Conservation (phyloP, 1,139 yeast genomes). For the Geotrichum bryndzae region DNA sequence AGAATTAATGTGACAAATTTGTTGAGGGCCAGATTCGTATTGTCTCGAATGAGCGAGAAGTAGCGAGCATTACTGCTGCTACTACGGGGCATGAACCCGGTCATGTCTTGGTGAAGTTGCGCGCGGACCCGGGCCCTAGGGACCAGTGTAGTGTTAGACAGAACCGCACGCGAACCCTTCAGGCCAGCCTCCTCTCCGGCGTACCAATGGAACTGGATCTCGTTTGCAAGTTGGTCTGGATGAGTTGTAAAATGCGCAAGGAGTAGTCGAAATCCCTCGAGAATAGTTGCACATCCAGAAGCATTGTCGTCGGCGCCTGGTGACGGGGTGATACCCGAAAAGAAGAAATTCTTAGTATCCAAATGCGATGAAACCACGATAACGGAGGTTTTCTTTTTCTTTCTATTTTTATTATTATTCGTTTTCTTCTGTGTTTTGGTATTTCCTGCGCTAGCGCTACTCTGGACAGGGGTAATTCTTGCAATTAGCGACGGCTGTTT, state of each 20-base stretch:
- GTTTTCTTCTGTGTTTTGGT: not conserved
- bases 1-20: constrained; percentile 43
- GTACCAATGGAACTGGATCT: constrained; percentile 88
- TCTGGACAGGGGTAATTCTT: not conserved
- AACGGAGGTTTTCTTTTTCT: constrained; percentile 33
- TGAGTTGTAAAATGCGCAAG: not conserved
- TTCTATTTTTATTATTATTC: too few relatives aligned
- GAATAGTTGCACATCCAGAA: constrained; percentile 72
- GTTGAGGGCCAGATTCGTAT: constrained; percentile 53
- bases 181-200: constrained; percentile 94
- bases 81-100: constrained; percentile 72
- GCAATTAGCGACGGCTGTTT: constrained; percentile 1
- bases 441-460: not conserved
- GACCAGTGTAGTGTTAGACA: constrained; percentile 38
- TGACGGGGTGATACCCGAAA: constrained; percentile 65
- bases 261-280: constrained; percentile 64
- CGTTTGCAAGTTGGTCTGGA: constrained; percentile 48
- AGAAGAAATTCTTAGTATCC: constrained; percentile 70
- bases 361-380: constrained; percentile 87
- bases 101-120: constrained; percentile 94
- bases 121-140: constrained; percentile 50
- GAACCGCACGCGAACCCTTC: constrained; percentile 78
- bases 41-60: constrained; percentile 68
- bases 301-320: constrained; percentile 98
- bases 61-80: constrained; percentile 70